Percentiles rank a stretch among this genome's conserved stretches.
Conservation (phyloP, 2,329 filamentous ascomycete genomes). For the Penicillium sp. region DNA sequence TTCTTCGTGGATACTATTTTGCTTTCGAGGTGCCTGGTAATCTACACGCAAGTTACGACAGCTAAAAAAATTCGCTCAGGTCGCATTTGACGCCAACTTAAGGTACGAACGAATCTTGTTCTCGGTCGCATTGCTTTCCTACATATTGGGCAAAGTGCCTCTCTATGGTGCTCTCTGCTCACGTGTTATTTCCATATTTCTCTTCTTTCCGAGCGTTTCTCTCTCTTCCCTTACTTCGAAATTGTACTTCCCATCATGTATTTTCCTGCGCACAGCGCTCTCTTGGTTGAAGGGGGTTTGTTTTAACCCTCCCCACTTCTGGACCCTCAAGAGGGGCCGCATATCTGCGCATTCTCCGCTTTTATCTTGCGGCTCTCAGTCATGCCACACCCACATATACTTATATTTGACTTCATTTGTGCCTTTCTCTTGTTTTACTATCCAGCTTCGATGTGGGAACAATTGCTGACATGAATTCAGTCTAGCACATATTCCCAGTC, state of each 20-base stretch:
- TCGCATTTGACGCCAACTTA: not conserved
- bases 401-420: not conserved
- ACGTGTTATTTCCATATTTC: not conserved
- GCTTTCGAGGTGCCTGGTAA: not conserved
- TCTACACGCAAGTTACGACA: not conserved
- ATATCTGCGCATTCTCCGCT: slow-evolving; percentile 5
- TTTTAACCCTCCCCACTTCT: not conserved
- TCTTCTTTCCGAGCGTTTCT: not conserved
- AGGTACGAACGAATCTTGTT: not conserved
- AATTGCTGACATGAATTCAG: not conserved
- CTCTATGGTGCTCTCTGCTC: not conserved
- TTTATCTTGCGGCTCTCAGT: not conserved
- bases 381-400: not conserved
- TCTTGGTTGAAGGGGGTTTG: not conserved
- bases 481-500: slow-evolving; percentile 11
- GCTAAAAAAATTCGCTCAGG: not conserved
- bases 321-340: slow-evolving; percentile 5
- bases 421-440: not conserved
- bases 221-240: not conserved
- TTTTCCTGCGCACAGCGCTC: not conserved
- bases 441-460: not conserved
- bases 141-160: not conserved
- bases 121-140: not conserved
- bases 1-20: not conserved
- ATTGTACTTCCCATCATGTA: not conserved